A percentile compares a stretch with the other conserved stretches of the same genome.
These are phyloP conservation scores for Aegle marmelos DNA, from an alignment of 345 rosid genomes.

Conservation along the genomic window DNA sequence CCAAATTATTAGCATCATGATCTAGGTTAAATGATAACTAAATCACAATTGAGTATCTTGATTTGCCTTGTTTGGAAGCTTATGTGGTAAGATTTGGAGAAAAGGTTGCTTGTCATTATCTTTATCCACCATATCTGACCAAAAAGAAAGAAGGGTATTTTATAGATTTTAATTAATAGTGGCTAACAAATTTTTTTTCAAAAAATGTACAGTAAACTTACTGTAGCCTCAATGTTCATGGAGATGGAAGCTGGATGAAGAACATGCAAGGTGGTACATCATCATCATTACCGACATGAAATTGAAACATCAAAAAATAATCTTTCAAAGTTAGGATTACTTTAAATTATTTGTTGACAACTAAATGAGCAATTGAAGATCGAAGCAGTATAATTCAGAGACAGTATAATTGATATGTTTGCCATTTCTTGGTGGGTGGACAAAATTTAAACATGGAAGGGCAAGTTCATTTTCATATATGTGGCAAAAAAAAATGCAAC, in stretches of 20 bases:
- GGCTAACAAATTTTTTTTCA: not conserved
- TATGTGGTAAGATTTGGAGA: slow-evolving; percentile 23
- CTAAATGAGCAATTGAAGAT: slow-evolving; percentile 3
- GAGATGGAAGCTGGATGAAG: not conserved
- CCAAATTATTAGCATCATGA: slow-evolving; percentile 26
- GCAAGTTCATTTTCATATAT: not conserved
- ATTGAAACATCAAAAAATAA: not conserved
- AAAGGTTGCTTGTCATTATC: slow-evolving; percentile 40
- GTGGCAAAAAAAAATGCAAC: too few relatives aligned
- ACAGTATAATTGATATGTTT: slow-evolving; percentile 25
- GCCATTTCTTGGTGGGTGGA: slow-evolving; percentile 25
- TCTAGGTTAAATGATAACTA: slow-evolving; percentile 8
- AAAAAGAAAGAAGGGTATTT: not conserved
- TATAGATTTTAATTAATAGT: not conserved
- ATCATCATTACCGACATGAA: slow-evolving; percentile 19
- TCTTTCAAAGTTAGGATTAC: not conserved
- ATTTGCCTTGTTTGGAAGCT: slow-evolving; percentile 10
- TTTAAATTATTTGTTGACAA: not conserved
- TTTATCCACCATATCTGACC: slow-evolving; percentile 21
- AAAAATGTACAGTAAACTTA: not conserved
- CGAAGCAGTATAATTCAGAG: slow-evolving; percentile 21
- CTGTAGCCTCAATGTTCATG: slow-evolving; percentile 1
- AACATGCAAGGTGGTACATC: slow-evolving; percentile 11
- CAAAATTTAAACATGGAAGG: not conserved
- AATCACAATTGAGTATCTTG: slow-evolving; percentile 4